A percentile compares a stretch with the other conserved stretches of the same genome.
Evolutionary conservation across 2,329 filamentous ascomycete species (phyloP).

Genomic region (Graphilbum sp.): DNA sequence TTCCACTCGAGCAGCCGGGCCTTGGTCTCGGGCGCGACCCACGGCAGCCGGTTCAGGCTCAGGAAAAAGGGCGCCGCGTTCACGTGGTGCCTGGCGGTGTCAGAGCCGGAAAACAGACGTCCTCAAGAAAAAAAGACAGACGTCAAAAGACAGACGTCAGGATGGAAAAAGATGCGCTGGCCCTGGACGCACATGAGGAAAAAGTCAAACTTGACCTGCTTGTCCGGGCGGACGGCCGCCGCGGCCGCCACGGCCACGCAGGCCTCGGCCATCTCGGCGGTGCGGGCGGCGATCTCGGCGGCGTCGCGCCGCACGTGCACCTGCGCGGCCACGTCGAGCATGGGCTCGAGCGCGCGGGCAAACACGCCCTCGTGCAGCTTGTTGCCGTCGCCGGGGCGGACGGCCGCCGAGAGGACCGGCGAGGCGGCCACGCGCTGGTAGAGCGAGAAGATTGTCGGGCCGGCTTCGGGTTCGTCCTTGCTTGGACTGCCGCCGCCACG

Average conservation of each 20-base stretch:
- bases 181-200: slow-evolving; percentile 47
- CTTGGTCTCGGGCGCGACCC: slow-evolving; percentile 44
- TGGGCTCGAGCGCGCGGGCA: slow-evolving; percentile 42
- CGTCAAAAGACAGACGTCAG: no score
- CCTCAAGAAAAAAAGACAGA: no score
- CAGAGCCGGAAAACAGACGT: no score
- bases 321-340: slow-evolving; percentile 41
- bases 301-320: slow-evolving; percentile 40
- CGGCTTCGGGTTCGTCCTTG: no score
- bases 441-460: slow-evolving; percentile 36
- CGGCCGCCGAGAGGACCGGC: slow-evolving; percentile 37
- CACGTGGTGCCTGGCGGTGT: slow-evolving; percentile 64
- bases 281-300: slow-evolving; percentile 37
- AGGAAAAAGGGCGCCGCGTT: slow-evolving; percentile 61
- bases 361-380: slow-evolving; percentile 57
- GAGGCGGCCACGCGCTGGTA: slow-evolving; percentile 41
- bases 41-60: slow-evolving; percentile 42
- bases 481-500: not conserved
- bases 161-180: no score
- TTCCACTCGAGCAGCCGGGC: slow-evolving; percentile 67
- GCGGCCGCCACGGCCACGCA: slow-evolving; percentile 30
- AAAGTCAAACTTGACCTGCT: slow-evolving; percentile 65
- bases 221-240: slow-evolving; percentile 45
- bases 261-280: slow-evolving; percentile 52
- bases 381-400: slow-evolving; percentile 35